Evolutionary conservation across 352 stramenopile species (phyloP).

Genomic region (Blastocystis sp.): DNA sequence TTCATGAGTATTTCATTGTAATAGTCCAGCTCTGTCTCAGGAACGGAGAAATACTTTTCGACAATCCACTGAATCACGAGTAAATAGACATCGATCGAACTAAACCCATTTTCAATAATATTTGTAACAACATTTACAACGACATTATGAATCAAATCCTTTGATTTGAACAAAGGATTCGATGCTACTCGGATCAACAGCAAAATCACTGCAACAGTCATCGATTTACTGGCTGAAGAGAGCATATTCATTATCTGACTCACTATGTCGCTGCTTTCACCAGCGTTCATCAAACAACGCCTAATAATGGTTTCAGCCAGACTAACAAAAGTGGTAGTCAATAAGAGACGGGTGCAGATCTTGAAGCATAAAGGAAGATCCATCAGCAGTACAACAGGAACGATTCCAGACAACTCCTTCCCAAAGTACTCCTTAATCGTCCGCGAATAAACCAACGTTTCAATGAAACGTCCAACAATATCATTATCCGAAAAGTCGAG

Average conservation of each 20-base stretch:
- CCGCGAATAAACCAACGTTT: not conserved
- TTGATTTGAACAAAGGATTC: not conserved
- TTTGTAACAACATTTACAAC: not conserved
- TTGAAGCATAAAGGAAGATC: not conserved
- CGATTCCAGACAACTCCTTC: not conserved
- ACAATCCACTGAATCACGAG: constrained; percentile 11
- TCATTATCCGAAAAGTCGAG: constrained; percentile 15
- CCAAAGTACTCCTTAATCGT: constrained; percentile 43
- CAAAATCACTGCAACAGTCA: constrained; percentile 8
- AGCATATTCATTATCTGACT: not conserved
- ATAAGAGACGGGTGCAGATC: constrained; percentile 4
- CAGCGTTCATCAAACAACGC: not conserved
- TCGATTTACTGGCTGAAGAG: not conserved
- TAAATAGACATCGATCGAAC: not conserved
- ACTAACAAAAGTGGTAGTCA: not conserved
- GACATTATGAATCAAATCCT: not conserved
- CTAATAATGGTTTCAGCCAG: not conserved
- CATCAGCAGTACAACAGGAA: not conserved
- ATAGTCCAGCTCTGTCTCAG: too few species aligned
- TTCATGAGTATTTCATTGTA: too few species aligned
- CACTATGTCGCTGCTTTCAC: not conserved
- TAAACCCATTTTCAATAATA: not conserved
- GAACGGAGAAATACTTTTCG: not conserved
- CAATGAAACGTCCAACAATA: not conserved
- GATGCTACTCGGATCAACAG: constrained; percentile 27